Base-by-base conservation (phyloP, 2,329 filamentous ascomycete species). In the Rosellinia necatrix region DNA sequence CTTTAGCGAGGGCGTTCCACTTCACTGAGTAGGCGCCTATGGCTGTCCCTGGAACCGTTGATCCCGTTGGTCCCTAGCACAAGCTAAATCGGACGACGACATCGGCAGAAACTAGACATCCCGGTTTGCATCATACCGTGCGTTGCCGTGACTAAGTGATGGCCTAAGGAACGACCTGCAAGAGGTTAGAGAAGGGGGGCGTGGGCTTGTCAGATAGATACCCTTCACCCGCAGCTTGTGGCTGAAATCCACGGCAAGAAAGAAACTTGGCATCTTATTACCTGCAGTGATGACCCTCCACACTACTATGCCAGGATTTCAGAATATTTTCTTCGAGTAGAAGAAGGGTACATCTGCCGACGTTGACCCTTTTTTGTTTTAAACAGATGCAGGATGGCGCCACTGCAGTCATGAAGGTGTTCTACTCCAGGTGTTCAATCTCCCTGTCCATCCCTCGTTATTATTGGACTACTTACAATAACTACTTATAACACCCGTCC, bases 351-450 rank as follows among this genome's bases (percentile, higher is more conserved):
- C 44, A 59, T 53, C 59, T 59, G 44, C 59, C 59, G 59, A 51
- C 37, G 48, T 58, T 51, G 40, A 48, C 47, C 34, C 40, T 53
- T 44, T n/a, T 48, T 25, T 54, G 53, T 53, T 53, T 58, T 50
- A 52, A 46, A 56, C 52, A 53, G 19, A 62, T 61, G 52, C 54
- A 59, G 60, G 54, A 54, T 58, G 43, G 55, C 52, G 60, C 58
- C 60, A 62, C 60, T 42, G 40, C 40, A 53, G 46, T 56, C 58
- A 56, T 59, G 32, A 51, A 59, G 46, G 40, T 46, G 54, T 58
- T 48, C 43, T 53, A 27, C 47, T 56, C 57, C 21, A 46, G 49
- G 12, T 21, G 29, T 56, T 47, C 27, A 15, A 24, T 53, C 44
- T 54, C 42, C 48, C 42, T 50, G 37, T 25, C 25, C 44, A 34